Evolutionary conservation across 2,329 filamentous ascomycete species (phyloP), one percentile per base, ranked within the genome.

Genomic region (Fusarium nematophilum): DNA sequence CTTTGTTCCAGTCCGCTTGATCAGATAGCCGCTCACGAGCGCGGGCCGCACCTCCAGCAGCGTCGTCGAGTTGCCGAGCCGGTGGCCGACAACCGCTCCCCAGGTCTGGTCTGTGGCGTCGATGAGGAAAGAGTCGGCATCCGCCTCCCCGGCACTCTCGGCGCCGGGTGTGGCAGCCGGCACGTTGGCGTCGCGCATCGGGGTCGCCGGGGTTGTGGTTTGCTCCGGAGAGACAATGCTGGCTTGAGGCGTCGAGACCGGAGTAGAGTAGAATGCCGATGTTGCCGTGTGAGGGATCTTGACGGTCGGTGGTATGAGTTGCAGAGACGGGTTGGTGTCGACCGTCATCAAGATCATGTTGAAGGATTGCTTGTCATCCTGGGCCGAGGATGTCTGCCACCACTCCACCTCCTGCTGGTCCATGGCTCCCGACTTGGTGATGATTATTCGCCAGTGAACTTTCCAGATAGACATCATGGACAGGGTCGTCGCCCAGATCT

Each of bases 401-500:
- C 81, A 78, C 7, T 86, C 83, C 10, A 88, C 76, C 72, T 93
- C 90, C 6, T 85, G 81, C 25, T 81, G 78, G 21, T 89, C 86
- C 83, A 92, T 90, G 3, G 83, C 76, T 3, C 89, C 88, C 40
- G 85, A 87, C 72, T 90, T 90, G 27, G 89, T 87, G 56, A 96
- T 83, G 57, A 92, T 87, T 9, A 95, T 78, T 13, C 91, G 87
- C 90, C 91, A 94, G 52, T 89, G 86, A 0, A 93, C 86, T 66
- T 87, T 89, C 73, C 88, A 86, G 13, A 81, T 79, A 1, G 87
- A 85, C 27, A 93, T 85, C 26, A 94, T 83, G n/a, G 89, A 88
- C 25, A 89, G 78, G 0, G 91, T 94, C 1, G 87, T 90, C 50
- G 87, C 84, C 90, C 91, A 94, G 3, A 95, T 90, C 67, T 93